These are phyloP conservation scores for Typha latifolia DNA, from an alignment of 176 grass and related monocot species.

Conservation along the genomic window DNA sequence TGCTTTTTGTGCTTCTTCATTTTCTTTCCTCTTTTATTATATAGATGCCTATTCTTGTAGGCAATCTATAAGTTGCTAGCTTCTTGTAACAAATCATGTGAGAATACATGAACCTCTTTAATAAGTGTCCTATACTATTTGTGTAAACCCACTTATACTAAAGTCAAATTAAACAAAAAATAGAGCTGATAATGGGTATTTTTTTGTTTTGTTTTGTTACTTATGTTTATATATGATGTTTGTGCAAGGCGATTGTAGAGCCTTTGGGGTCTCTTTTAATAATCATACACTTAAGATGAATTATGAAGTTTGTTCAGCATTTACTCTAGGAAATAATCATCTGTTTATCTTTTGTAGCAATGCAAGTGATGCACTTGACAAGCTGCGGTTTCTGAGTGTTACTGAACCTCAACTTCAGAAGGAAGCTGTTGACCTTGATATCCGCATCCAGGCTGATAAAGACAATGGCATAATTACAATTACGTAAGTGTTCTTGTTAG, in stretches of 20 bases:
- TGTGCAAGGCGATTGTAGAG: too few relatives aligned
- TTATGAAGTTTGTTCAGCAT: neutral
- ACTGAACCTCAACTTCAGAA: constrained; percentile 79
- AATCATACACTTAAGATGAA: neutral
- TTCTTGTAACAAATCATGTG: too few relatives aligned
- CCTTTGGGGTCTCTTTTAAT: too few relatives aligned
- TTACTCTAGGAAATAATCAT: neutral
- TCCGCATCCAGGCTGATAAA: constrained; percentile 80
- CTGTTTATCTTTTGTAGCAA: constrained; percentile 39
- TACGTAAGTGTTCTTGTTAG: constrained; percentile 37
- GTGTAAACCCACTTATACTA: too few relatives aligned
- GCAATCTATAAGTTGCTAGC: too few relatives aligned
- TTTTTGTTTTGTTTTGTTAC: too few relatives aligned
- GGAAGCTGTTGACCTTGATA: constrained; percentile 76
- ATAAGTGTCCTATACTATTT: too few relatives aligned
- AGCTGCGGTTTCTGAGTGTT: constrained; percentile 88
- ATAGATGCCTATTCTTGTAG: too few relatives aligned
- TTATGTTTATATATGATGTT: too few relatives aligned
- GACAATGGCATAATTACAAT: constrained; percentile 92
- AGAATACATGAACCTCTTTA: too few relatives aligned
- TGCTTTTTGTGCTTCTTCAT: neutral
- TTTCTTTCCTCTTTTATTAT: neutral
- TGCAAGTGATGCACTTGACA: constrained; percentile 96
- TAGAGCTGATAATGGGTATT: too few relatives aligned
- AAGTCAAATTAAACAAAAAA: too few relatives aligned